phyloP scores from a whole-genome alignment of 1,139 yeast species.

The Saccharomyces pastorianus region DNA sequence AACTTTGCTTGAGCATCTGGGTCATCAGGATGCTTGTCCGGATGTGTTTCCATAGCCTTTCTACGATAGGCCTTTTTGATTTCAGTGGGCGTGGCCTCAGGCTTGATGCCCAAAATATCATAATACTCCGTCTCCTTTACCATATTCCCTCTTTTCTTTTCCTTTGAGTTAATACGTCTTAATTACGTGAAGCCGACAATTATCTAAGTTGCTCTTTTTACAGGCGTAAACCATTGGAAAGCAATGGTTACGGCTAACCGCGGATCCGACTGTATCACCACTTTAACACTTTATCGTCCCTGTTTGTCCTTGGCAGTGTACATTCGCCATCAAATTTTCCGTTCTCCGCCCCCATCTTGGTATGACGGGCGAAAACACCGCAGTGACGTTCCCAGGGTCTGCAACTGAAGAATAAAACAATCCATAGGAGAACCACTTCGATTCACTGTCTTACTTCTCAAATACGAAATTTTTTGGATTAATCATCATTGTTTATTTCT shows the following conservation, averaged over 20 bases:
- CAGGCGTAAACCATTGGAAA: background rate
- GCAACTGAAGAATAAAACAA: background rate
- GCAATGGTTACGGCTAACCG: background rate
- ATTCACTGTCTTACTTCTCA: background rate
- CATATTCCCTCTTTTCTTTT: constrained; percentile 36
- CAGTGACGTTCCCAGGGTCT: background rate
- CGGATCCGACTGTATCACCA: background rate
- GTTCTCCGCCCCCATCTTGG: background rate
- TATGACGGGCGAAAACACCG: background rate
- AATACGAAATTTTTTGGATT: background rate
- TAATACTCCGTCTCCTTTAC: constrained; percentile 92
- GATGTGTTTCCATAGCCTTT: constrained; percentile 83
- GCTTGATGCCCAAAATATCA: constrained; percentile 60
- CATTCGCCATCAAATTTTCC: background rate
- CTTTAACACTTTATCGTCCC: background rate
- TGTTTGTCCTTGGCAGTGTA: background rate
- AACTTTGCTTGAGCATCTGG: constrained; percentile 61
- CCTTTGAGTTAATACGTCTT: background rate
- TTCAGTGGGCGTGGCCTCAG: constrained; percentile 70
- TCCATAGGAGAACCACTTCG: background rate
- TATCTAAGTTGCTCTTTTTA: background rate
- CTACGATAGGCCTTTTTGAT: constrained; percentile 91
- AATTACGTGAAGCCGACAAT: background rate
- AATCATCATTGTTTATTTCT: background rate
- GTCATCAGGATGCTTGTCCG: constrained; percentile 89